Percentiles rank a stretch among this genome's conserved stretches.
Evolutionary conservation across 371 early-diverging fungal genomes (phyloP).

Genomic region (Chytridium lagenaria): DNA sequence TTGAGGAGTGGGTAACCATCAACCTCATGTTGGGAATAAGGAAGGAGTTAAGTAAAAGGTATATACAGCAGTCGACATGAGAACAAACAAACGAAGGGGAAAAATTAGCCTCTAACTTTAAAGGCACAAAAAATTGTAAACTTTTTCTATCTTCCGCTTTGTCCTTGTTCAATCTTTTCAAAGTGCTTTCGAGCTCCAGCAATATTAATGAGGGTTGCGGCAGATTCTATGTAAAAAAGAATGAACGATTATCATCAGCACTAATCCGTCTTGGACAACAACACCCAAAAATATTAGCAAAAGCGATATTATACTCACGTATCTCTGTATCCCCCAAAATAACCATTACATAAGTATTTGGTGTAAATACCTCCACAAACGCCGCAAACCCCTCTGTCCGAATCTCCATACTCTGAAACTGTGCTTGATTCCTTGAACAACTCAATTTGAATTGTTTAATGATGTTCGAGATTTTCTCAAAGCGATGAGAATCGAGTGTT

Average conservation of each 20-base stretch:
- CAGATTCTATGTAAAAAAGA: conserved; percentile 23
- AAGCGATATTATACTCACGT: conserved; percentile 85
- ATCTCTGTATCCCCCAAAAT: conserved; percentile 88
- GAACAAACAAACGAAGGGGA: too few relatives aligned
- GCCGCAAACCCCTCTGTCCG: conserved; percentile 80
- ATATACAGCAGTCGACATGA: too few relatives aligned
- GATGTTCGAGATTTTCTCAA: conserved; percentile 91
- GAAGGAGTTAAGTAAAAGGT: too few relatives aligned
- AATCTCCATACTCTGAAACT: conserved; percentile 90
- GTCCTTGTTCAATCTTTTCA: conserved; percentile 74
- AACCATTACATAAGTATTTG: conserved; percentile 93
- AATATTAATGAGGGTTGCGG: conserved; percentile 60
- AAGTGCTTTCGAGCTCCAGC: conserved; percentile 85
- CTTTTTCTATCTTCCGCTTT: background rate
- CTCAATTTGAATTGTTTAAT: conserved; percentile 93
- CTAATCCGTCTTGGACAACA: too few relatives aligned
- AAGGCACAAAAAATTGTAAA: too few relatives aligned
- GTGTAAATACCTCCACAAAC: conserved; percentile 90
- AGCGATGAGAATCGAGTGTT: conserved; percentile 72
- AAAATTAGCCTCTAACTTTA: too few relatives aligned
- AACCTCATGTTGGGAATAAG: too few relatives aligned
- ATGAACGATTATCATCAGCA: background rate
- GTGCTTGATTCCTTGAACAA: conserved; percentile 84
- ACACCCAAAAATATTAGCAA: too few relatives aligned
- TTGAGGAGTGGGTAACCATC: too few relatives aligned